Evolutionary conservation across 371 early-diverging fungal species (phyloP).

Genomic region (Rhizopus stolonifer): DNA sequence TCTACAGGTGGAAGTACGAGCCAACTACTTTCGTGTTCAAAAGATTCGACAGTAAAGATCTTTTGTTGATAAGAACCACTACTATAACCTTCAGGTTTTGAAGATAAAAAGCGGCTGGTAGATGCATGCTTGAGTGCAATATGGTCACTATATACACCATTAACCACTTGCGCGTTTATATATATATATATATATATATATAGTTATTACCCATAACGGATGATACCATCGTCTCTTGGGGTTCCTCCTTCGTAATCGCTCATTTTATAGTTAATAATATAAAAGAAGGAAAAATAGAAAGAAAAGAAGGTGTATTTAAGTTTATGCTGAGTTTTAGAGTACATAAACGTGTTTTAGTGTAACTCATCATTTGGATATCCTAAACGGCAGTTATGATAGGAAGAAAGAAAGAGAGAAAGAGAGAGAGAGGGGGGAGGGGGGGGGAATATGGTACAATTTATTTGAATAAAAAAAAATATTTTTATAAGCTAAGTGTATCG

Average conservation of each 20-base stretch:
- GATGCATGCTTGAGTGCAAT: constrained; percentile 51
- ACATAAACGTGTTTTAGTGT: too few relatives aligned
- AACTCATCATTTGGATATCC: neutral
- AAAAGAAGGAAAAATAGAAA: neutral
- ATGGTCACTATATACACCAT: too few relatives aligned
- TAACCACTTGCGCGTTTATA: too few relatives aligned
- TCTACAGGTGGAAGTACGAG: constrained; percentile 49
- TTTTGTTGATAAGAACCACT: constrained; percentile 46
- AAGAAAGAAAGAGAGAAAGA: neutral
- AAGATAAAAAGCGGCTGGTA: constrained; percentile 54
- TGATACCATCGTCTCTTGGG: constrained; percentile 13
- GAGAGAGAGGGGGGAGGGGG: neutral
- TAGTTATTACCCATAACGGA: constrained; percentile 16
- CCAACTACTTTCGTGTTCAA: constrained; percentile 48
- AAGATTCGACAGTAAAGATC: constrained; percentile 41
- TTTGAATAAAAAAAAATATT: neutral
- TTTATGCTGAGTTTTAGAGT: neutral
- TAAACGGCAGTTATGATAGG: neutral
- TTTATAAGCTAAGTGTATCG: constrained; percentile 28
- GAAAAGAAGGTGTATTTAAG: neutral
- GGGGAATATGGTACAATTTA: neutral
- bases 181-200: too few relatives aligned
- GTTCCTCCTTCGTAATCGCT: neutral
- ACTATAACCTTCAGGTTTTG: constrained; percentile 32
- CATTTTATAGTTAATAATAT: too few relatives aligned